Percentiles rank a stretch among this genome's conserved stretches.
Evolutionary conservation across 768 basidiomycete species (phyloP).

Genomic region (Kwoniella dejecticola): DNA sequence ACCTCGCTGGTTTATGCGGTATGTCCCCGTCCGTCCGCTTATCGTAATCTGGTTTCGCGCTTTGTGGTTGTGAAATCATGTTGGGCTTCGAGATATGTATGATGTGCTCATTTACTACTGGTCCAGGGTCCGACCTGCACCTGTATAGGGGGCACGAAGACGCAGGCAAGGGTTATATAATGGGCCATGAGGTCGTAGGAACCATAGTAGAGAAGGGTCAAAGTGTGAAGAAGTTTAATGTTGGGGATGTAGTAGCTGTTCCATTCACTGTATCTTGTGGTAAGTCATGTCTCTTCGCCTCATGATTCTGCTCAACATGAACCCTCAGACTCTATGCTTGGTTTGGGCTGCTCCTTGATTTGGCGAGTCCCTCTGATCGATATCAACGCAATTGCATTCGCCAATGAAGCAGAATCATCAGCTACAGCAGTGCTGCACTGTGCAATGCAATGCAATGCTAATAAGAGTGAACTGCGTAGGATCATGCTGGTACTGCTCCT

Average conservation of each 20-base stretch:
- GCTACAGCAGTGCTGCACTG: no score
- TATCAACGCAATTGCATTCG: no score
- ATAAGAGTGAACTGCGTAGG: no score
- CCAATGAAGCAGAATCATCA: no score
- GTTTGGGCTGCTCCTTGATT: background rate
- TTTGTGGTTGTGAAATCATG: background rate
- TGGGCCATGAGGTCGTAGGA: constrained; percentile 50
- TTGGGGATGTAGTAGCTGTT: constrained; percentile 54
- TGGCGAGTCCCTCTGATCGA: no score
- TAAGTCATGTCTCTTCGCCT: constrained; percentile 5
- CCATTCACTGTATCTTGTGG: constrained; percentile 51
- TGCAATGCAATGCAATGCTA: no score
- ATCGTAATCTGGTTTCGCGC: background rate
- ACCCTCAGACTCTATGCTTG: no score
- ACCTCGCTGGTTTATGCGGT: constrained; percentile 44
- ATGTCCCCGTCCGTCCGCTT: no score
- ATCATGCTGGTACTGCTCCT: constrained; percentile 49
- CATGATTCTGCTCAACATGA: background rate
- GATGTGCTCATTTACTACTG: no score
- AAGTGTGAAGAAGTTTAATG: constrained; percentile 50
- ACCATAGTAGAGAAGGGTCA: constrained; percentile 37
- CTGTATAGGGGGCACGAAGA: constrained; percentile 36
- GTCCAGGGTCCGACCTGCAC: constrained; percentile 49
- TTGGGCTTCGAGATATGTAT: background rate
- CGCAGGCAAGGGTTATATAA: constrained; percentile 28